Evolutionary conservation across 2,329 filamentous ascomycete genomes (phyloP), one percentile per base, ranked within the genome.

Genomic region (Sclerotinia subarctica): DNA sequence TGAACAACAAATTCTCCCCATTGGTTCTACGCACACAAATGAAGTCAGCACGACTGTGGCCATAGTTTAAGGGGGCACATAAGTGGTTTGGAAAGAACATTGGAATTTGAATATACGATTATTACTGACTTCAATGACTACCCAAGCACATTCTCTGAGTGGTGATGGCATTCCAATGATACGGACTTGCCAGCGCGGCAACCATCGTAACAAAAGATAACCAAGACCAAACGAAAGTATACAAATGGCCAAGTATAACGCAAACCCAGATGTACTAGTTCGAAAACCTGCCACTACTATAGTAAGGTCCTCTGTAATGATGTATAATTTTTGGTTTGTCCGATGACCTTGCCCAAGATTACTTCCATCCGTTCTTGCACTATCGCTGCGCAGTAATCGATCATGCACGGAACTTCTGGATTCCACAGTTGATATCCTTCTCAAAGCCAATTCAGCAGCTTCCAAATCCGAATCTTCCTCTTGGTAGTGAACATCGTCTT

Each of bases 1-100:
- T 96, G 86, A n/a, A 95, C 86, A 17, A 85, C 84, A 78, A 98
- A 91, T 78, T 98, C 94, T 62, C 91, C 91, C 94, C 95, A 98
- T 84, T 98, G 93, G 76, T 99, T 97, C 85, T 90, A 38, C 6
- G n/a, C 21, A 44, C 38, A 38, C 8, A 46, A 77, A 68, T 69
- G 68, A 78, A 73, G 79, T 78, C 69, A 75, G 75, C 71, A 70
- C 11, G n/a, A 13, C 38, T 49, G 26, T 46, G 11, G 60, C 57
- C 38, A n/a, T 68, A 47, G 21, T 66, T 66, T 13, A 59, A 60
- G 10, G n/a, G 29, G 15, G 35, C 42, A 69, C 29, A 11, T 15
- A 11, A 53, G 29, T 56, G 21, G 65, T 26, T n/a, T 46, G 17
- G 35, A 57, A 53, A 64, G 19, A 17, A 24, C n/a, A 17, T 42